A percentile compares a stretch with the other conserved stretches of the same genome.
phyloP scores from a whole-genome alignment of 2,329 filamentous ascomycete species.

The Metarhizium sp. region DNA sequence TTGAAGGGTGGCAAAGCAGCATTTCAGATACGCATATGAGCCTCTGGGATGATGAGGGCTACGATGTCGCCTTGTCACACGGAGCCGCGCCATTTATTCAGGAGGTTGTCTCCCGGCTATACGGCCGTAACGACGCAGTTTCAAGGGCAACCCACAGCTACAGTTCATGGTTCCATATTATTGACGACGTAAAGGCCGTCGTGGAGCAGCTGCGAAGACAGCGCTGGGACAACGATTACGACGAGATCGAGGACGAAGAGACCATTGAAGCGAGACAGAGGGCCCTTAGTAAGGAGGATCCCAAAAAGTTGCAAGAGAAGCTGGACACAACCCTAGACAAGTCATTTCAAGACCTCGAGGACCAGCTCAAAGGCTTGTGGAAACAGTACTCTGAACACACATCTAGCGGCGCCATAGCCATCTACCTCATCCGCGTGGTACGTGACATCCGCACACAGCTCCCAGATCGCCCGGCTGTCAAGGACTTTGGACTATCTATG shows the following conservation, averaged over 20 bases:
- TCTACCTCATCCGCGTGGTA: conserved; percentile 64
- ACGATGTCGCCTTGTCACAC: conserved; percentile 55
- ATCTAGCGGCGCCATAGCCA: conserved; percentile 42
- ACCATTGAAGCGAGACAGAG: conserved; percentile 57
- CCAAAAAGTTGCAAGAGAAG: conserved; percentile 49
- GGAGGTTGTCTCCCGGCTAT: conserved; percentile 56
- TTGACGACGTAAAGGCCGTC: conserved; percentile 56
- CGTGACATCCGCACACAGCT: conserved; percentile 63
- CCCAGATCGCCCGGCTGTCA: conserved; percentile 40
- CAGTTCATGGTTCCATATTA: conserved; percentile 61
- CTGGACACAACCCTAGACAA: conserved; percentile 46
- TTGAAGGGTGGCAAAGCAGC: conserved; percentile 51
- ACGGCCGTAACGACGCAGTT: conserved; percentile 63
- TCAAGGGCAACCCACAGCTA: conserved; percentile 55
- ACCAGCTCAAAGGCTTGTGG: conserved; percentile 43
- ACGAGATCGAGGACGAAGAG: conserved; percentile 66
- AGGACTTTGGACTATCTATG: conserved; percentile 49
- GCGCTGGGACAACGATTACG: conserved; percentile 67
- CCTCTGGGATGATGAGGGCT: conserved; percentile 59
- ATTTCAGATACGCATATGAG: conserved; percentile 39
- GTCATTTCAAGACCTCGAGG: conserved; percentile 50
- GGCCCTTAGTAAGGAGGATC: conserved; percentile 64
- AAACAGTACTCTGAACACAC: conserved; percentile 31
- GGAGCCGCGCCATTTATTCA: conserved; percentile 62
- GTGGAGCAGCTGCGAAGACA: conserved; percentile 57